phyloP scores from a whole-genome alignment of 768 basidiomycete genomes.

The Amanita rubescens region DNA sequence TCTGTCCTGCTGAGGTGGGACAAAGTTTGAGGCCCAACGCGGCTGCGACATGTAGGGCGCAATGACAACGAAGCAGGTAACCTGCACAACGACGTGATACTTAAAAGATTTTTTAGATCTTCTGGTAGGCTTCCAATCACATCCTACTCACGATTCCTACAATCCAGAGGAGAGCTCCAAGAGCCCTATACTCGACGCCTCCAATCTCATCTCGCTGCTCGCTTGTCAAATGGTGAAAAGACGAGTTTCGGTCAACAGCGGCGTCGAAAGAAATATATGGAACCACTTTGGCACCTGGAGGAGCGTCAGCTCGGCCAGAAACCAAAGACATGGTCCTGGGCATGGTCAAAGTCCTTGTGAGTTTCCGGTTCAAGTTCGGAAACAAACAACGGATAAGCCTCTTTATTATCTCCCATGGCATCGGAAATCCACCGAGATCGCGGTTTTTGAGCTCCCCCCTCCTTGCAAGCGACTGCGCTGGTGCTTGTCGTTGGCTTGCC shows the following conservation, averaged over 20 bases:
- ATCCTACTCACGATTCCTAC: constrained; percentile 55
- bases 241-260: constrained; percentile 75
- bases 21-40: constrained; percentile 55
- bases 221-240: constrained; percentile 57
- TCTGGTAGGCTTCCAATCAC: not conserved
- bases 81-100: constrained; percentile 75
- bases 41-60: constrained; percentile 68
- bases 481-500: not conserved
- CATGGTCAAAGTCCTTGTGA: constrained; percentile 70
- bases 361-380: constrained; percentile 48
- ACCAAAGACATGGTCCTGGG: constrained; percentile 59
- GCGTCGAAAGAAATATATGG: constrained; percentile 86
- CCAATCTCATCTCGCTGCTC: constrained; percentile 90
- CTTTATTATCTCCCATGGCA: constrained; percentile 50
- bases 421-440: constrained; percentile 70
- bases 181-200: constrained; percentile 86
- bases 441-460: constrained; percentile 26
- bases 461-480: constrained; percentile 7
- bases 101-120: constrained; percentile 22
- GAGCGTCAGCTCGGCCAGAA: constrained; percentile 29
- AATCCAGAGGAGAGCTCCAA: constrained; percentile 78
- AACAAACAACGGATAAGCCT: constrained; percentile 48
- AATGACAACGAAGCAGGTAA: constrained; percentile 64
- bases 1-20: constrained; percentile 49
- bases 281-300: constrained; percentile 44